Evolutionary conservation across 768 basidiomycete species (phyloP).

Genomic region (Suillus tomentosus): DNA sequence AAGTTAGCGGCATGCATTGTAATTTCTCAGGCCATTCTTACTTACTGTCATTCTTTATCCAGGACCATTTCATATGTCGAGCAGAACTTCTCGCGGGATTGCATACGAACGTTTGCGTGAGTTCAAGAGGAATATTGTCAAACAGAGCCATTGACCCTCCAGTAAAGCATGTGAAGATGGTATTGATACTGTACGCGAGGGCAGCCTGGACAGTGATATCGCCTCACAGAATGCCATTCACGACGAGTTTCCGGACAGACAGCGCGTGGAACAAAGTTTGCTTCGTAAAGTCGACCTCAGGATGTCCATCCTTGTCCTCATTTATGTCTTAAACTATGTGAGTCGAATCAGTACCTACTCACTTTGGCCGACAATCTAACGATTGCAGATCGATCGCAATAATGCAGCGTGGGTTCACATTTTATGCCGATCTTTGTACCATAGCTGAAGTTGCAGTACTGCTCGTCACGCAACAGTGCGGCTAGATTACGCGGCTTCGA

Average conservation of each 20-base stretch:
- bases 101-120: conserved; percentile 22
- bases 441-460: neutral
- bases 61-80: conserved; percentile 11
- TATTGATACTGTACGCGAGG: conserved; percentile 2
- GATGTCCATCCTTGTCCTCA: conserved; percentile 37
- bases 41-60: neutral
- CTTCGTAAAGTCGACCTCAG: conserved; percentile 37
- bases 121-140: neutral
- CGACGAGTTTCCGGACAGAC: conserved; percentile 25
- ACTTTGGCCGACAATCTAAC: neutral
- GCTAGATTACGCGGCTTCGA: conserved; percentile 75
- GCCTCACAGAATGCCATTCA: neutral
- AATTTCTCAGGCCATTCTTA: conserved; percentile 2
- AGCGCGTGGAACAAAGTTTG: conserved; percentile 43
- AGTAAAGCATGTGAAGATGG: conserved; percentile 9
- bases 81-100: conserved; percentile 12
- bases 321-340: conserved; percentile 40
- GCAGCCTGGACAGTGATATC: neutral
- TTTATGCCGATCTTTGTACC: neutral
- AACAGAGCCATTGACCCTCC: neutral
- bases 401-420: conserved; percentile 55
- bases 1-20: neutral
- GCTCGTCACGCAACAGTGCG: conserved; percentile 45
- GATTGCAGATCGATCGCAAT: conserved; percentile 63
- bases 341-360: conserved; percentile 13